phyloP scores from a whole-genome alignment of 2,329 filamentous ascomycete genomes.

The Lachnum nothofagi region DNA sequence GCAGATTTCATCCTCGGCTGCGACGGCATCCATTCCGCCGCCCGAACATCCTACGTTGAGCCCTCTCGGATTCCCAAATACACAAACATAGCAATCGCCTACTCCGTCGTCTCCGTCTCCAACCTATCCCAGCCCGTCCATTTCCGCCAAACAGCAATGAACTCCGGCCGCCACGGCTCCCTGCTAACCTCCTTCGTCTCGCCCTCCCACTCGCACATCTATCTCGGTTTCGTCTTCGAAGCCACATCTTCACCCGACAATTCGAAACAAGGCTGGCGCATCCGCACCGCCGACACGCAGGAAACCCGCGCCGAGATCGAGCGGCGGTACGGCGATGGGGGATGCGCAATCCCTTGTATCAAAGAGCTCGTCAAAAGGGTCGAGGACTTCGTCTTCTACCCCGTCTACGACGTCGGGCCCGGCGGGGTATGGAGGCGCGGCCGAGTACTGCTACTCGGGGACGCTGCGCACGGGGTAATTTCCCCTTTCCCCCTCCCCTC shows the following conservation, averaged over 20 bases:
- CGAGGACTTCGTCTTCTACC: conserved; percentile 14
- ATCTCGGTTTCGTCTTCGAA: conserved; percentile 15
- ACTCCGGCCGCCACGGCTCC: conserved; percentile 11
- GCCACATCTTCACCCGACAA: no score
- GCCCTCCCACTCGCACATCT: conserved; percentile 6
- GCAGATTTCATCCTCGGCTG: conserved; percentile 32
- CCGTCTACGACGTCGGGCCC: conserved; percentile 11
- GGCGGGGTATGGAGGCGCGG: conserved; percentile 13
- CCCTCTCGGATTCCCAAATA: conserved; percentile 8
- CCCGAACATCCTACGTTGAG: conserved; percentile 24
- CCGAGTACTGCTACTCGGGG: conserved; percentile 16
- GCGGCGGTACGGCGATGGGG: conserved; percentile 9
- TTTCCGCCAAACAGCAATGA: conserved; percentile 12
- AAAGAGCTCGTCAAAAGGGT: conserved; percentile 4
- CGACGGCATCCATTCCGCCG: conserved; percentile 34
- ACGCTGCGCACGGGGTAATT: conserved; percentile 20
- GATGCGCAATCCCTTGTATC: conserved; percentile 5
- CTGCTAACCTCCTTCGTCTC: conserved; percentile 11
- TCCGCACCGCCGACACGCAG: conserved; percentile 3
- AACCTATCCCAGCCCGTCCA: not conserved
- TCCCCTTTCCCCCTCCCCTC: not conserved
- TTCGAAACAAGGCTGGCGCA: conserved; percentile 18
- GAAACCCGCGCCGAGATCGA: conserved; percentile 9
- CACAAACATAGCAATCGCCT: conserved; percentile 7
- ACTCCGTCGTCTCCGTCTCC: conserved; percentile 5